A percentile compares a stretch with the other conserved stretches of the same genome.
These are phyloP conservation scores for Groenewaldozyma auringiensis DNA, from an alignment of 1,139 yeast genomes.

Conservation along the genomic window DNA sequence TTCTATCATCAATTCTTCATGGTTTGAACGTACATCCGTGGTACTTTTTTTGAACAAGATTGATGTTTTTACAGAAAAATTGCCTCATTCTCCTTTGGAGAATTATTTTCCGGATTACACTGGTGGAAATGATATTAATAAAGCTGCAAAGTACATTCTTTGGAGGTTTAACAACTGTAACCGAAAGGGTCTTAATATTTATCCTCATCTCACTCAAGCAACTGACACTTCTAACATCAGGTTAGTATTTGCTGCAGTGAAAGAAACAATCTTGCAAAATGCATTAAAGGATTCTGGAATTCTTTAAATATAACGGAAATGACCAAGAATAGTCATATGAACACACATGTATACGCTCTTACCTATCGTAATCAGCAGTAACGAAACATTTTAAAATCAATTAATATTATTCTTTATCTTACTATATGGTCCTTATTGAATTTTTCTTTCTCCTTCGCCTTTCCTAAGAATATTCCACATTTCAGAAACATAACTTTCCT, in stretches of 20 bases:
- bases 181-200: constrained; percentile 70
- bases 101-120: constrained; percentile 82
- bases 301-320: constrained; percentile 26
- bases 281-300: constrained; percentile 81
- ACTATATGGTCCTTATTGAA: background rate
- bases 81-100: constrained; percentile 75
- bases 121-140: constrained; percentile 81
- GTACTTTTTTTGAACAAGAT: constrained; percentile 83
- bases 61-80: constrained; percentile 80
- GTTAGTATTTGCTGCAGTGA: constrained; percentile 84
- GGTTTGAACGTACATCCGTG: constrained; percentile 84
- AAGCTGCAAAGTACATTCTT: constrained; percentile 88
- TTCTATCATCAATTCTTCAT: constrained; percentile 85
- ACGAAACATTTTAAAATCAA: background rate
- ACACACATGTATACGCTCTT: too few relatives aligned
- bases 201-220: constrained; percentile 91
- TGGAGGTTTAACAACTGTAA: constrained; percentile 88
- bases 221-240: constrained; percentile 87
- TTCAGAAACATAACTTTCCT: constrained; percentile 45
- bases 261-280: constrained; percentile 81
- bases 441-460: too few relatives aligned
- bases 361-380: background rate
- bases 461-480: background rate
- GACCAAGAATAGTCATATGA: too few relatives aligned
- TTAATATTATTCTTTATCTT: background rate